These are phyloP conservation scores for Cystofilobasidium capitatum DNA, from an alignment of 768 basidiomycete species.

Conservation along the genomic window DNA sequence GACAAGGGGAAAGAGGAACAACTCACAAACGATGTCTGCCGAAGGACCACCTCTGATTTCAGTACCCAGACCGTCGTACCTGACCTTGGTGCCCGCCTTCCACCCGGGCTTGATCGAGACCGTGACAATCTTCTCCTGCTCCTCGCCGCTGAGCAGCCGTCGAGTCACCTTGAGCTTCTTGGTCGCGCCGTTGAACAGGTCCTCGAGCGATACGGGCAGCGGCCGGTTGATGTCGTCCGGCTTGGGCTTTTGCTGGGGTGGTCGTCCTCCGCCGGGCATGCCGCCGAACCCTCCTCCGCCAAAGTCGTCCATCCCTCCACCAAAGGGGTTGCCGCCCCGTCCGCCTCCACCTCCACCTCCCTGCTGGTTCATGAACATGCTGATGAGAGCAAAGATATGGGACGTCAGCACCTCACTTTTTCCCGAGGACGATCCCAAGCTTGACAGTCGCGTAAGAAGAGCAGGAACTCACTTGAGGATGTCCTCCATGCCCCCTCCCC, in stretches of 20 bases:
- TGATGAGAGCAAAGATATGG: background rate
- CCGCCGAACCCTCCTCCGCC: constrained; percentile 16
- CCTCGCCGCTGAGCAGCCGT: constrained; percentile 56
- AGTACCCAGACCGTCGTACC: constrained; percentile 35
- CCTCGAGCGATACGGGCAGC: constrained; percentile 72
- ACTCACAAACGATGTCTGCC: constrained; percentile 60
- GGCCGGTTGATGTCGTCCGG: constrained; percentile 60
- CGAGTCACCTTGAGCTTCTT: constrained; percentile 85
- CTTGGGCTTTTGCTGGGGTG: constrained; percentile 39
- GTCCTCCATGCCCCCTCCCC: constrained; percentile 50
- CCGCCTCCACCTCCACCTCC: constrained; percentile 43
- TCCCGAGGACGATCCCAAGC: too few relatives aligned
- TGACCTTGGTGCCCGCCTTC: constrained; percentile 92
- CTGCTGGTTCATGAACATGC: constrained; percentile 40
- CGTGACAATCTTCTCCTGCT: constrained; percentile 69
- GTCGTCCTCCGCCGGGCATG: constrained; percentile 22
- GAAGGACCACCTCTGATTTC: constrained; percentile 18
- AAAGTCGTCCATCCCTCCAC: constrained; percentile 18
- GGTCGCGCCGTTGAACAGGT: constrained; percentile 66
- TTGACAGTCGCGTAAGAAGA: constrained; percentile 39
- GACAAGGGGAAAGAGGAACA: background rate
- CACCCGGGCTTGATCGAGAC: constrained; percentile 61
- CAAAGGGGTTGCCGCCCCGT: constrained; percentile 35
- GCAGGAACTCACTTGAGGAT: constrained; percentile 69
- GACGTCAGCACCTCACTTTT: background rate